Percentiles rank a stretch among this genome's conserved stretches.
Conservation (phyloP, 2,329 filamentous ascomycete genomes). For the Cercospora berteroae region DNA sequence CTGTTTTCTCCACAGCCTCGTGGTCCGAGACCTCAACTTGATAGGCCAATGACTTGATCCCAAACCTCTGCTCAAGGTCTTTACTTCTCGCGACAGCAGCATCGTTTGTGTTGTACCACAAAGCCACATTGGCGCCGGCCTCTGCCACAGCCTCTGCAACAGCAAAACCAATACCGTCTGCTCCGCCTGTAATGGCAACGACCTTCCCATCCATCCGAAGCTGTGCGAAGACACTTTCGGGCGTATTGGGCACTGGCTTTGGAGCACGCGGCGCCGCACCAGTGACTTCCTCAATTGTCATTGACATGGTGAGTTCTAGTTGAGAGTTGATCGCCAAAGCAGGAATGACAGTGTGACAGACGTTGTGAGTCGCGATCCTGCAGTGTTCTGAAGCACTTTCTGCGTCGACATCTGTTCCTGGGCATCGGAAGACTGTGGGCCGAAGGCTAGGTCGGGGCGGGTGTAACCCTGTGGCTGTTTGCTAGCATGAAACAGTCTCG, state of each 20-base stretch:
- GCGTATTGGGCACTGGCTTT: slow-evolving; percentile 30
- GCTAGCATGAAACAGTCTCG: neutral
- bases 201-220: slow-evolving; percentile 83
- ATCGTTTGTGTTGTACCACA: slow-evolving; percentile 84
- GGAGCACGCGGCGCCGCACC: slow-evolving; percentile 24
- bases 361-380: neutral
- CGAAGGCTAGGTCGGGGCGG: neutral
- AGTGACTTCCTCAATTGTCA: slow-evolving; percentile 32
- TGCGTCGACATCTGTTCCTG: neutral
- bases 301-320: slow-evolving; percentile 32
- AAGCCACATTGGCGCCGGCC: slow-evolving; percentile 79
- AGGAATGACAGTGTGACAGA: neutral
- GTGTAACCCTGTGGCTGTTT: neutral
- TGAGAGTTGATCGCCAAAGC: neutral
- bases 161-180: slow-evolving; percentile 79
- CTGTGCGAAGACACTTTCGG: slow-evolving; percentile 32
- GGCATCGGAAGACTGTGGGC: neutral
- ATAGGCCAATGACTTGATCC: slow-evolving; percentile 47
- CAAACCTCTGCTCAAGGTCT: slow-evolving; percentile 24
- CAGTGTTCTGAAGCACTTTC: neutral
- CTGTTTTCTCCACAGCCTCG: slow-evolving; percentile 63
- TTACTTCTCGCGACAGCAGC: slow-evolving; percentile 37
- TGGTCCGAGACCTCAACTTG: slow-evolving; percentile 73
- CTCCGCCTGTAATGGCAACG: slow-evolving; percentile 81
- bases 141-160: slow-evolving; percentile 88